These are phyloP conservation scores for Cryptococcus depauperatus DNA, from an alignment of 1,284 basidiomycete species.

Conservation along the genomic window DNA sequence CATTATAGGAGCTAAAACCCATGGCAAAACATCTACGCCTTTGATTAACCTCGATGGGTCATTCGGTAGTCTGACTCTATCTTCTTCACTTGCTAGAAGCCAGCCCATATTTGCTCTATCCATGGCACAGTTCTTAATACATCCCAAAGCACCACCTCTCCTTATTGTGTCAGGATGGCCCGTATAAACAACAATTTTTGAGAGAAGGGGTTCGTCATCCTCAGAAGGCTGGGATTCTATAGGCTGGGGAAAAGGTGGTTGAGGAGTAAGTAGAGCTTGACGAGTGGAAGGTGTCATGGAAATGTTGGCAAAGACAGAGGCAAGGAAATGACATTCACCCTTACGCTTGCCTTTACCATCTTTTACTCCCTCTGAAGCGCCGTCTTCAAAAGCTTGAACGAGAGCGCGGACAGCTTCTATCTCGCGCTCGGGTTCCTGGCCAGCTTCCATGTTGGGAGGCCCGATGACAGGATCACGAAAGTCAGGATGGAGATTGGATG, in stretches of 20 bases:
- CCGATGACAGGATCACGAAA: constrained; percentile 40
- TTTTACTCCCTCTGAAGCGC: constrained; percentile 52
- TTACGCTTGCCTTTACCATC: constrained; percentile 53
- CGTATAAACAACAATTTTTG: constrained; percentile 74
- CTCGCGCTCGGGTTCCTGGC: constrained; percentile 49
- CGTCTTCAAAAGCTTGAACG: constrained; percentile 75
- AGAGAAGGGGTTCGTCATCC: constrained; percentile 63
- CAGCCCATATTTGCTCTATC: constrained; percentile 40
- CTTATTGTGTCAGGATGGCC: constrained; percentile 79
- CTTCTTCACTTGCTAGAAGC: constrained; percentile 42
- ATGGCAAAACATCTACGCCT: constrained; percentile 73
- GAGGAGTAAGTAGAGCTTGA: constrained; percentile 34
- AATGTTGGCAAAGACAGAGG: constrained; percentile 85
- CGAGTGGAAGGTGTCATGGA: constrained; percentile 50
- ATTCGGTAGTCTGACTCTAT: constrained; percentile 40
- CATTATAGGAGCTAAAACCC: constrained; percentile 80
- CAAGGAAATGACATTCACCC: constrained; percentile 74
- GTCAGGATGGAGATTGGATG: constrained; percentile 50
- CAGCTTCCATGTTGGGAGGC: constrained; percentile 56
- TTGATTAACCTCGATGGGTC: constrained; percentile 50
- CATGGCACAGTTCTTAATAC: constrained; percentile 57
- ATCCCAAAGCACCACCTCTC: constrained; percentile 72
- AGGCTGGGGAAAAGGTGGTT: constrained; percentile 40
- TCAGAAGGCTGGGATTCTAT: constrained; percentile 21
- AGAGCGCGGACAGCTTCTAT: constrained; percentile 65